Conservation (phyloP, 352 stramenopile species). For the Phytophthora ohioensis region DNA sequence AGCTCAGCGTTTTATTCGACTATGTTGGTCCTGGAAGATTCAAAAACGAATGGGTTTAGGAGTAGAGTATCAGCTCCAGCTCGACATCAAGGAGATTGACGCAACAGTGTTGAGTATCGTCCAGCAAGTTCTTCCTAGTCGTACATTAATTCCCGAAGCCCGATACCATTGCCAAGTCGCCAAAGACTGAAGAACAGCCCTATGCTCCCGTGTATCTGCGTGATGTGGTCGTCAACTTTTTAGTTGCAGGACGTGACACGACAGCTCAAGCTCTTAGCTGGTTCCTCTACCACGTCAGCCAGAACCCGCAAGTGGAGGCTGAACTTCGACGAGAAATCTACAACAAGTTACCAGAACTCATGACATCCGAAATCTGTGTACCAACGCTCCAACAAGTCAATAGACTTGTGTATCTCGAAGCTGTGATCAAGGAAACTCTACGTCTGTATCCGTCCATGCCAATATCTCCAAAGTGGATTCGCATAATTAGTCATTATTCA, state of each 20-base stretch:
- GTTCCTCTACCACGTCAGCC: constrained; percentile 69
- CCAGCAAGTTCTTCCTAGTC: constrained; percentile 35
- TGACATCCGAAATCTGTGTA: constrained; percentile 15
- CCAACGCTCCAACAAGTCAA: constrained; percentile 30
- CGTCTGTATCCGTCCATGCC: constrained; percentile 69
- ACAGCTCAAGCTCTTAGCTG: constrained; percentile 76
- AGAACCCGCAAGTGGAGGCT: constrained; percentile 58
- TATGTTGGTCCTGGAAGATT: constrained; percentile 57
- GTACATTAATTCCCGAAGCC: constrained; percentile 4
- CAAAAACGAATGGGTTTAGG: constrained; percentile 48
- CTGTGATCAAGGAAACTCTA: constrained; percentile 60
- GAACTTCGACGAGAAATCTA: constrained; percentile 59
- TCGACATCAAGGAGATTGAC: constrained; percentile 55
- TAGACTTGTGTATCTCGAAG: constrained; percentile 62
- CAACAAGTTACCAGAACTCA: constrained; percentile 39
- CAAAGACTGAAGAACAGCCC: constrained; percentile 3
- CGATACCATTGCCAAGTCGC: constrained; percentile 41
- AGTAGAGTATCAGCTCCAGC: constrained; percentile 45
- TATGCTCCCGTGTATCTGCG: constrained; percentile 59
- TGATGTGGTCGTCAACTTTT: constrained; percentile 82
- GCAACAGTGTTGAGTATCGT: constrained; percentile 53
- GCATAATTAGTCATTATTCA: constrained; percentile 36
- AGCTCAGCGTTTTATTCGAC: constrained; percentile 48
- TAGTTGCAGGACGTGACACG: constrained; percentile 81
- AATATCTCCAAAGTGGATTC: constrained; percentile 35